Evolutionary conservation across 805 yeast species (phyloP).

Genomic region (Kluyveromyces nonfermentans): DNA sequence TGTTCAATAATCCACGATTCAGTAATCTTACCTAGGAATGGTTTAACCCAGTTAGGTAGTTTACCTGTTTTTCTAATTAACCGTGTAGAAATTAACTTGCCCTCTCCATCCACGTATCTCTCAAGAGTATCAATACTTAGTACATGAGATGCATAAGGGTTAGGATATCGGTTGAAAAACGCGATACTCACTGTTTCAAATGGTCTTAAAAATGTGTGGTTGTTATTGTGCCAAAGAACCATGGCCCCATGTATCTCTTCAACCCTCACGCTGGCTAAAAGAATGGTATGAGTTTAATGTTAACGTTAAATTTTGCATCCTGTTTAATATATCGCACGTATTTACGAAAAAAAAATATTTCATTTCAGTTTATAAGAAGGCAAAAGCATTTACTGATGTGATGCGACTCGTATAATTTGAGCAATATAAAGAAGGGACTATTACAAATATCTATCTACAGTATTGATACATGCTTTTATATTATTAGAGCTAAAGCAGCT

Average conservation of each 20-base stretch:
- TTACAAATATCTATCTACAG: too few species aligned
- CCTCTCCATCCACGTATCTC: slow-evolving; percentile 46
- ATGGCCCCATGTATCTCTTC: slow-evolving; percentile 24
- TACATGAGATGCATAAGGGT: slow-evolving; percentile 81
- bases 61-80: slow-evolving; percentile 71
- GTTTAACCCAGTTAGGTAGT: slow-evolving; percentile 69
- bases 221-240: slow-evolving; percentile 54
- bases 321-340: too few species aligned
- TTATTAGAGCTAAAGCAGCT: not conserved
- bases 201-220: slow-evolving; percentile 51
- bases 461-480: not conserved
- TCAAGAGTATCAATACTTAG: slow-evolving; percentile 71
- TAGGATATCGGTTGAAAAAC: slow-evolving; percentile 60
- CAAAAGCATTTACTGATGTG: not conserved
- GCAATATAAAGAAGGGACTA: not conserved
- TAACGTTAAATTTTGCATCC: too few species aligned
- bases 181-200: slow-evolving; percentile 71
- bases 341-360: not conserved
- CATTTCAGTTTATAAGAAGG: not conserved
- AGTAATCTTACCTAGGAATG: slow-evolving; percentile 59
- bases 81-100: slow-evolving; percentile 62
- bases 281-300: too few species aligned
- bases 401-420: not conserved
- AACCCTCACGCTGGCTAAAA: too few species aligned
- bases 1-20: slow-evolving; percentile 78